Base-by-base conservation (phyloP, 192 early-diverging fungal species). In the Backusella sp. region DNA sequence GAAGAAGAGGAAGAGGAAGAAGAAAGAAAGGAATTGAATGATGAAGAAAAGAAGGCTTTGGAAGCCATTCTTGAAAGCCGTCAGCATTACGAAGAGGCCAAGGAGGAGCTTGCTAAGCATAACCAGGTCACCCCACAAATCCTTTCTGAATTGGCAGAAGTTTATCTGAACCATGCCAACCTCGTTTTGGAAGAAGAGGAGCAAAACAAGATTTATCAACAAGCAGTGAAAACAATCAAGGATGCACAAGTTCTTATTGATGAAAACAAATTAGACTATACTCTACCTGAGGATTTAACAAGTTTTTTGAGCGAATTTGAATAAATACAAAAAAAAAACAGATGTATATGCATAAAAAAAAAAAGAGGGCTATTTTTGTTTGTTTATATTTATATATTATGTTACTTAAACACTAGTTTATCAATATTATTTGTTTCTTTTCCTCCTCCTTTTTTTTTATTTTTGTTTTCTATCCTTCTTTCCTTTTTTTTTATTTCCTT, bases 231-330 rank as follows among this genome's bases (percentile, higher is more conserved):
- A 21, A 37, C 66, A 6, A 66, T 80, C 7, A 62, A 74, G 23
- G 75, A 75, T 34, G 73, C 76, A 6, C 70, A 78, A 8, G 53
- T 21, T 15, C 34, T 73, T 19, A 68, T 59, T 28, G 52, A 70
- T 1, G 62, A 66, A 21, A 49, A 41, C 14, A 39, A 74, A 32
- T 32, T 41, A 23, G 76, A 75, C 36, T 76, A 62, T 66, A 52
- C 34, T 30, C 44, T 83, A 37, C 82, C 82, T 21, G 82, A 79
- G 34, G 82, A 68, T 14, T 59, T 83, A 23, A 76, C 53, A 17
- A 67, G 21, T 32, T 83, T 83, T 72, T 49, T 83, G 30, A 76
- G 80, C 26, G 78, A 83, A 53, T 80, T 74, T 76, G 72, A 79
- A 62, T 62, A 62, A 62, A 32, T 3, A 32, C 1, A 1, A 32